phyloP scores from a whole-genome alignment of 371 early-diverging fungal species.

The Mortierella sp. region DNA sequence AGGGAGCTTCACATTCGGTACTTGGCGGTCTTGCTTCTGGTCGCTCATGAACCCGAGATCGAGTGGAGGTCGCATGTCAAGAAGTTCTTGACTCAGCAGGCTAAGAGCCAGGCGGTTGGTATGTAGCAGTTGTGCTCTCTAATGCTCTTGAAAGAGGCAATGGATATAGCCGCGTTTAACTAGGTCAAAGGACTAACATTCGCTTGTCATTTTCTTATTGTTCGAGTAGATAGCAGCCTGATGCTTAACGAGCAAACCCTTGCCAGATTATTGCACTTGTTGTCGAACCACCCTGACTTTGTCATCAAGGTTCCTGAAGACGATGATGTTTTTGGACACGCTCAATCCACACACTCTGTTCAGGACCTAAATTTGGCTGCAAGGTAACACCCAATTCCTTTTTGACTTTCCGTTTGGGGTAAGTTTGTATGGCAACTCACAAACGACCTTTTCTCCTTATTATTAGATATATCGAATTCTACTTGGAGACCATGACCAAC shows the following conservation, averaged over 20 bases:
- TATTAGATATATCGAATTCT: slow-evolving; percentile 89
- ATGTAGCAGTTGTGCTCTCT: slow-evolving; percentile 14
- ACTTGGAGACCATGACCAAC: slow-evolving; percentile 80
- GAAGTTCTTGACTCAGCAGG: slow-evolving; percentile 64
- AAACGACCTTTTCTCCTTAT: not conserved
- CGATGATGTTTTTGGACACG: not conserved
- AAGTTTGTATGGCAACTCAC: not conserved
- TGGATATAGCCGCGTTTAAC: not conserved
- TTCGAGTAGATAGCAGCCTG: slow-evolving; percentile 36
- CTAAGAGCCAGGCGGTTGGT: slow-evolving; percentile 58
- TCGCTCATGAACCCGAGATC: slow-evolving; percentile 90
- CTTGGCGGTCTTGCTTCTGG: slow-evolving; percentile 79
- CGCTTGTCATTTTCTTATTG: not conserved
- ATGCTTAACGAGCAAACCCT: slow-evolving; percentile 77
- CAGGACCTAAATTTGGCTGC: slow-evolving; percentile 73
- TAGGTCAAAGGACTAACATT: not conserved
- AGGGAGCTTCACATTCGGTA: slow-evolving; percentile 78
- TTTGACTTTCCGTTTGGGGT: not conserved
- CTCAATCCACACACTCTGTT: slow-evolving; percentile 20
- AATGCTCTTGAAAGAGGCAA: not conserved
- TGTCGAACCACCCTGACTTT: slow-evolving; percentile 95
- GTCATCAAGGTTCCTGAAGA: slow-evolving; percentile 56
- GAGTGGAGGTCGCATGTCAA: slow-evolving; percentile 68
- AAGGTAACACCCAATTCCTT: slow-evolving; percentile 55
- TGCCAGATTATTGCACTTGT: slow-evolving; percentile 80